Percentiles rank a stretch among this genome's conserved stretches.
These are phyloP conservation scores for Diplodia sapinea DNA, from an alignment of 2,329 filamentous ascomycete species.

Conservation along the genomic window DNA sequence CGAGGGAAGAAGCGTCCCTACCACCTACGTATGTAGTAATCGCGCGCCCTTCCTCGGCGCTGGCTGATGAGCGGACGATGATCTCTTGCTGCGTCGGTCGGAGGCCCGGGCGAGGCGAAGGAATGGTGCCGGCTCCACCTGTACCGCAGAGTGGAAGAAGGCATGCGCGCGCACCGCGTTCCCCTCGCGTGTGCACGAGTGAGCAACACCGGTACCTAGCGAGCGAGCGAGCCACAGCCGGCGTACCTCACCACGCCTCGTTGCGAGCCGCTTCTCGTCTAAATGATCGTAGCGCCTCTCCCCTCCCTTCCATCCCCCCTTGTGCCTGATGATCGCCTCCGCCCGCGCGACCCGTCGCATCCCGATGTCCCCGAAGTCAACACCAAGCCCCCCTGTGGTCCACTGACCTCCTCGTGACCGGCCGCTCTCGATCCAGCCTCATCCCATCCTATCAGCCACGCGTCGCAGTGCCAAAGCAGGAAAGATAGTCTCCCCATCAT, in stretches of 20 bases:
- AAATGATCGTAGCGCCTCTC: slow-evolving; percentile 9
- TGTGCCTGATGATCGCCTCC: slow-evolving; percentile 26
- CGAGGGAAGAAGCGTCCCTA: neutral
- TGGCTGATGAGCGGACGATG: neutral
- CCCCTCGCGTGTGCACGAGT: neutral
- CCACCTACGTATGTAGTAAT: neutral
- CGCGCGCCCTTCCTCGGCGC: neutral
- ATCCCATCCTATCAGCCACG: neutral
- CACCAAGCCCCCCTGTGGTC: slow-evolving; percentile 12
- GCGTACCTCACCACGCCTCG: neutral
- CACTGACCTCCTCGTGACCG: neutral
- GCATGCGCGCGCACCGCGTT: neutral
- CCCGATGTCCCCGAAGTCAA: slow-evolving; percentile 3
- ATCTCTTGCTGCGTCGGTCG: neutral
- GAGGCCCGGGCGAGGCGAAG: slow-evolving; percentile 12
- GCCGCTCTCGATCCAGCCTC: neutral
- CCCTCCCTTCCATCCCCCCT: neutral
- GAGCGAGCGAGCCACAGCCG: slow-evolving; percentile 4
- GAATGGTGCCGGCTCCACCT: slow-evolving; percentile 8
- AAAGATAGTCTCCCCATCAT: no score
- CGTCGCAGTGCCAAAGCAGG: neutral
- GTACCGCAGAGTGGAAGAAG: neutral
- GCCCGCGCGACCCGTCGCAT: neutral
- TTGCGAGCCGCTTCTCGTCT: neutral
- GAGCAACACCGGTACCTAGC: neutral